A percentile compares a stretch with the other conserved stretches of the same genome.
phyloP scores from a whole-genome alignment of 2,329 filamentous ascomycete genomes.

The Hymenoscyphus salicellus region DNA sequence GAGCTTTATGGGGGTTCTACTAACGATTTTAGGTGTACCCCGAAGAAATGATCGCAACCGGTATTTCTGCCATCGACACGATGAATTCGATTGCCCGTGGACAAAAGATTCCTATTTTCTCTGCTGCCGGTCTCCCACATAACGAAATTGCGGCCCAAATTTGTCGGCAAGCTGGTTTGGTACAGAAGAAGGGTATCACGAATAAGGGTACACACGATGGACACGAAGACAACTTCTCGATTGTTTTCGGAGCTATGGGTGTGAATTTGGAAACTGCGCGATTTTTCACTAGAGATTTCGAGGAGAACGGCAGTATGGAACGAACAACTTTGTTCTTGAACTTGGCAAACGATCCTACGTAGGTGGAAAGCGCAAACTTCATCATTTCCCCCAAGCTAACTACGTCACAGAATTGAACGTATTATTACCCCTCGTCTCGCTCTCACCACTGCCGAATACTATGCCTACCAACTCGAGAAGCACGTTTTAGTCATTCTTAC shows the following conservation, averaged over 20 bases:
- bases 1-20: neutral
- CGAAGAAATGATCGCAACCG: conserved; percentile 99
- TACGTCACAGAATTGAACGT: conserved; percentile 77
- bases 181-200: conserved; percentile 69
- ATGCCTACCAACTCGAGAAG: conserved; percentile 99
- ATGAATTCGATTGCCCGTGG: conserved; percentile 98
- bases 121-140: conserved; percentile 93
- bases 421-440: conserved; percentile 99
- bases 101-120: conserved; percentile 99
- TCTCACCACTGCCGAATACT: conserved; percentile 97
- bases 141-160: conserved; percentile 99
- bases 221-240: conserved; percentile 99
- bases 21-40: conserved; percentile 72
- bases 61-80: conserved; percentile 98
- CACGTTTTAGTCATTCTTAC: conserved; percentile 98
- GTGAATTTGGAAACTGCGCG: conserved; percentile 98
- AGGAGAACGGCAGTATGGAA: conserved; percentile 98
- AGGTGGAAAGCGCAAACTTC: conserved; percentile 41
- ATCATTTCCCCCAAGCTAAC: neutral
- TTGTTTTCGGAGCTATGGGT: conserved; percentile 99
- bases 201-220: conserved; percentile 95
- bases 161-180: conserved; percentile 92
- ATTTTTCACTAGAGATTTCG: conserved; percentile 98
- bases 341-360: conserved; percentile 98
- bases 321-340: conserved; percentile 97